Base-by-base conservation (phyloP, 768 basidiomycete genomes). In the Ephemerocybe angulata region DNA sequence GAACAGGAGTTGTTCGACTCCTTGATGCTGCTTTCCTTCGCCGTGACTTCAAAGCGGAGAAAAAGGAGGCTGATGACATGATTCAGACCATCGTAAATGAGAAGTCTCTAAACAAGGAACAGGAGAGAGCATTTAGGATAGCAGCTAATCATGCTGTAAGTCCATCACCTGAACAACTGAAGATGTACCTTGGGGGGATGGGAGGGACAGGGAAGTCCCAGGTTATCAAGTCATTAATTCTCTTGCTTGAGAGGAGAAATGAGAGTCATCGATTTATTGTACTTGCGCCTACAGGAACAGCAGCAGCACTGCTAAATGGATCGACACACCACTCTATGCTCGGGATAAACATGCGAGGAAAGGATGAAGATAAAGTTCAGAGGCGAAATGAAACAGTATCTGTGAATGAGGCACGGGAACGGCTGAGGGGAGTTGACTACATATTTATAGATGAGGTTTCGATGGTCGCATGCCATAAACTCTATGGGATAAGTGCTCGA, bases 391-490 rank as follows among this genome's bases (percentile, higher is more conserved):
- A 41, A 19, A 41, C 38, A 5, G 38, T 41, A 19, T 5, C 46
- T 56, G 25, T 66, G 0, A 46, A 56, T 27, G 58, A 65, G 44
- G 50, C 64, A 0, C 55, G 55, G 11, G 50, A 58, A 22, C 35
- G 60, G 19, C 40, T 72, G 10, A 19, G 30, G 25, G 48, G 48
- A 24, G 44, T 47, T 24, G 28, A 47, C 22, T 47, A 47, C 24
- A 25, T 47, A 6, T 47, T 47, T 41, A 54, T 77, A 17, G 73
- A 78, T 63, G 75, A 79, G 50, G 62, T 78, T 0, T 77, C 75
- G 0, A 79, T 79, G 76, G 35, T 77, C 2, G 59, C 64, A 0
- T 72, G 70, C 51, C 52, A 52, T 28, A 70, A 72, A 6, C 24
- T 73, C 41, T 69, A 67, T 50, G 51, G 52, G 11, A 71, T 72